Base-by-base conservation (phyloP, 2,329 filamentous ascomycete species). In the Scolecobasidium constrictum region DNA sequence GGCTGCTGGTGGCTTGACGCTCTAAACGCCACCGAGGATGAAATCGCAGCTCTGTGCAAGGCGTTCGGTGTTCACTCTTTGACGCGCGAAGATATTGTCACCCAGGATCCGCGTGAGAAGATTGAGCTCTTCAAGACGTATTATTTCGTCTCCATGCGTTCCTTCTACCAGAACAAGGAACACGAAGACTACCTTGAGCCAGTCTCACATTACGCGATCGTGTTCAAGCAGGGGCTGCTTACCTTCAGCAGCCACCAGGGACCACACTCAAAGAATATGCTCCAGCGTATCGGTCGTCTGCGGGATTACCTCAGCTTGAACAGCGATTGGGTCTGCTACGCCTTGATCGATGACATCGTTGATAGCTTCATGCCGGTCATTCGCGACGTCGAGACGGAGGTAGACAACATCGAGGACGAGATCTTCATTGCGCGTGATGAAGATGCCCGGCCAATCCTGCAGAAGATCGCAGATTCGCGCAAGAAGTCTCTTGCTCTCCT, bases 281-380 rank as follows among this genome's bases (percentile, higher is more conserved):
- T 90, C 50, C 87, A 84, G 69, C 80, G 92, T 62, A 96, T 98
- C 54, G 81, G 86, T 18, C 83, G 86, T 52, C 72, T 98, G 44
- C 90, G 94, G 56, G 92, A 98, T 57, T 96, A 95, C 56, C 84
- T 96, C 53, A 81, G 88, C 48, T 73, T 98, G 31, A 94, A 86
- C 58, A 88, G 87, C 52, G 92, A 98, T 64, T 98, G 93, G 90
- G 93, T 96, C 53, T 98, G 92, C 69, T 98, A 98, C 59, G 92
- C 92, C 35, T 73, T 98, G 56, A 96, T 98, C 58, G 92, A 98
- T 62, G 86, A 98, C 58, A 98, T 98, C 56, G 92, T 96, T 47
- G 92, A 98, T 66, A 86, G 79, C 17, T 98, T 96, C 56, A 88
- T 84, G 1, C 90, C 90, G 12, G 80, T 87, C 21, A 94, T 98